Evolutionary conservation across 1,284 basidiomycete genomes (phyloP), one percentile per base, ranked within the genome.

Genomic region (Pisolithus thermaeus): DNA sequence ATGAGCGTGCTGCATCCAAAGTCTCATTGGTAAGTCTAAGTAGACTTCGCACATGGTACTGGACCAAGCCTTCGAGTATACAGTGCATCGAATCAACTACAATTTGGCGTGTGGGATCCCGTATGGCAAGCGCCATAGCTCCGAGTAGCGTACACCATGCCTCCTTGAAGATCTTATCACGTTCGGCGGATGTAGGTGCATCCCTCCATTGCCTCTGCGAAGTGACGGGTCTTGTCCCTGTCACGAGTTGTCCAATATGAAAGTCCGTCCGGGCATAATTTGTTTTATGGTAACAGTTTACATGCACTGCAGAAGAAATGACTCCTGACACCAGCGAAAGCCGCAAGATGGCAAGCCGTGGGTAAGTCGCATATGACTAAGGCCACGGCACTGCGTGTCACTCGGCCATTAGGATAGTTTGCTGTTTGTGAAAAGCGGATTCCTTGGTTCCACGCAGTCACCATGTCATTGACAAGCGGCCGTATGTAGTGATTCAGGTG

Each of bases 1-100:
- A 30, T 22, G 5, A 12, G 7, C 7, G 43, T 3, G 23, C 5
- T 5, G 4, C 23, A 25, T 25, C 23, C 23, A 5, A 25, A 25
- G 23, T 46, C 16, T 48, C 46, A 1, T 4, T 27, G 0, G 49
- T 49, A 20, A 59, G 16, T 7, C 41, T 12, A 6, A 59, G 43
- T 1, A 59, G 49, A 4, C 14, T 55, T 4, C 28, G 23, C 0
- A 22, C 18, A 9, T 61, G 50, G 28, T 53, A 54, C 3, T 43
- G 4, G 2, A 52, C 52, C 3, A 60, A 9, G 3, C 58, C 59
- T 25, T 60, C 42, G 3, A 59, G 32, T 1, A 62, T 37, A n/a
- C 53, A 60, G 5, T 63, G 56, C 55, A 62, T 62, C 0, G 46
- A 32, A n/a, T 63, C 50, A 11, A 63, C n/a, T 0, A 62, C 44